Evolutionary conservation across 1,284 basidiomycete genomes (phyloP), one percentile per base, ranked within the genome.

Genomic region (Ustanciosporium gigantosporum): DNA sequence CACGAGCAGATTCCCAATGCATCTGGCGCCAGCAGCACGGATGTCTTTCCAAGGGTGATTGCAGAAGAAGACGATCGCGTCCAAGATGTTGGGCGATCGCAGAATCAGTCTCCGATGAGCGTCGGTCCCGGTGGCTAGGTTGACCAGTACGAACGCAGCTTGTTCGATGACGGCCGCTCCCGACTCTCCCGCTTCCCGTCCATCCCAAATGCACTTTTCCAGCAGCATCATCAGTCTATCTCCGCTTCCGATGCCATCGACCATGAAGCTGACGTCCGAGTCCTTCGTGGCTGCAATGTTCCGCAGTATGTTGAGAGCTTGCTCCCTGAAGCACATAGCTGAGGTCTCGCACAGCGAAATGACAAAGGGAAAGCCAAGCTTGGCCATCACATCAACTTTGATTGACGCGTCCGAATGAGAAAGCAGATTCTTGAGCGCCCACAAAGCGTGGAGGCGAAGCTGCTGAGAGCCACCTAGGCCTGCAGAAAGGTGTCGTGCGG

Each of bases 401-500:
- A 64, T 36, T 5, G 50, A 27, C 14, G 47, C 35, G 15, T 70
- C 66, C 17, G 56, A 47, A 25, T 60, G 45, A 21, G 61, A 72
- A 13, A 75, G 46, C 7, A 74, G 41, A 31, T 77, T 77, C 40
- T 75, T 77, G 31, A 77, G 41, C 9, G 67, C 73, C 70, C 74
- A 77, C 4, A 77, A 37, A 2, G 73, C 68, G 25, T 74, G 68
- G 19, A 69, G 38, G 7, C 61, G 52, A 31, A 68, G 31, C 25
- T 65, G 55, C 32, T 59, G 50, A 4, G 46, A 55, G 16, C 59
- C 59, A 3, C 47, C 47, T 0, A 62, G 44, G 19, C 24, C n/a
- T 15, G 11, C 20, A 11, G 19, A 24, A 23, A 31, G 25, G 2
- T 25, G 27, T 13, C 21, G 38, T 3, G 24, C 8, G 13, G 37